Evolutionary conservation across 2,329 filamentous ascomycete species (phyloP).

Genomic region (Alternaria incomplexa): DNA sequence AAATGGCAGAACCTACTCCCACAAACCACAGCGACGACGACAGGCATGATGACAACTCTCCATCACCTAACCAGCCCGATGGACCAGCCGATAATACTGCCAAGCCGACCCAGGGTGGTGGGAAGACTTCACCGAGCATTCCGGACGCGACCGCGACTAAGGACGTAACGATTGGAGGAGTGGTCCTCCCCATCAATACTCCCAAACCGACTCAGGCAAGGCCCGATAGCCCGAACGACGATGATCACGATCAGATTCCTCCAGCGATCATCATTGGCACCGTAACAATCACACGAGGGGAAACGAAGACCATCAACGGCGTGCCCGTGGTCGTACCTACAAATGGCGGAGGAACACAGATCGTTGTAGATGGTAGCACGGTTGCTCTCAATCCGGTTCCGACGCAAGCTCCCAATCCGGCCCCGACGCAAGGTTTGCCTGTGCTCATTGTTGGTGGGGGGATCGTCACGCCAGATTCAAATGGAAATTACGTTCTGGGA

Average conservation of each 20-base stretch:
- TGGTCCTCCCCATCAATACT: slow-evolving; percentile 20
- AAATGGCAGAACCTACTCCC: not conserved
- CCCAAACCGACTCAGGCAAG: slow-evolving; percentile 17
- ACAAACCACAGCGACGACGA: not conserved
- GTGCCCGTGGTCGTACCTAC: slow-evolving; percentile 36
- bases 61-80: not conserved
- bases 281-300: slow-evolving; percentile 36
- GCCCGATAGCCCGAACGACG: slow-evolving; percentile 6
- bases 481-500: slow-evolving; percentile 43
- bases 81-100: not conserved
- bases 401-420: slow-evolving; percentile 25
- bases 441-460: slow-evolving; percentile 35
- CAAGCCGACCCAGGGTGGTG: slow-evolving; percentile 4
- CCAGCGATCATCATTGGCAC: slow-evolving; percentile 33
- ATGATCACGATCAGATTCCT: not conserved
- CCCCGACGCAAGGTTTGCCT: slow-evolving; percentile 21
- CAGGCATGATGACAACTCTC: not conserved
- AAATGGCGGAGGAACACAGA: slow-evolving; percentile 24
- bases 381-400: slow-evolving; percentile 24
- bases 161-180: slow-evolving; percentile 31
- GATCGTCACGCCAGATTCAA: slow-evolving; percentile 39
- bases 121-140: slow-evolving; percentile 8
- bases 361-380: slow-evolving; percentile 40
- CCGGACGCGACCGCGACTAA: slow-evolving; percentile 5
- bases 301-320: slow-evolving; percentile 41